Evolutionary conservation across 805 yeast species (phyloP).

Genomic region (Clavispora phyllophila): DNA sequence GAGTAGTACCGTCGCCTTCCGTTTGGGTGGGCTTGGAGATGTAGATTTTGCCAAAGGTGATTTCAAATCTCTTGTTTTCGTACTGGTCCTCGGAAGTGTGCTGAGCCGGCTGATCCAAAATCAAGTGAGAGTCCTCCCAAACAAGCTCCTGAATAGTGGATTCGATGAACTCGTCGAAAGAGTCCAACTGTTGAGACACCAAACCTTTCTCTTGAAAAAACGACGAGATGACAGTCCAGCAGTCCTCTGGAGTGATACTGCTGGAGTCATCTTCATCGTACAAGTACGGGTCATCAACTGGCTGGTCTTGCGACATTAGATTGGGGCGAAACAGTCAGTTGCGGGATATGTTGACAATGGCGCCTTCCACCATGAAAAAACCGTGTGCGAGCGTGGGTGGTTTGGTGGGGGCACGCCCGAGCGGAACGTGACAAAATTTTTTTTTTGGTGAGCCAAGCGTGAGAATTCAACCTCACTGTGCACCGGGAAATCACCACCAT

Average conservation of each 20-base stretch:
- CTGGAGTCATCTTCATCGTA: constrained; percentile 54
- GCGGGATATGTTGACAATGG: constrained; percentile 1
- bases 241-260: constrained; percentile 89
- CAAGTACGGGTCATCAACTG: constrained; percentile 58
- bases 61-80: constrained; percentile 87
- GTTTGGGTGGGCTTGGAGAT: constrained; percentile 97
- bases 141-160: constrained; percentile 95
- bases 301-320: constrained; percentile 16
- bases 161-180: constrained; percentile 96
- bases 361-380: constrained; percentile 1
- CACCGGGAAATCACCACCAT: background rate
- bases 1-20: constrained; percentile 99
- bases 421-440: constrained; percentile 10
- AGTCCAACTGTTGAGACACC: constrained; percentile 96
- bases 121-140: constrained; percentile 89
- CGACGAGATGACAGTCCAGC: constrained; percentile 97
- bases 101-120: constrained; percentile 97
- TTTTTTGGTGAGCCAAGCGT: background rate
- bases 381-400: constrained; percentile 2
- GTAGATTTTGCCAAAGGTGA: constrained; percentile 95
- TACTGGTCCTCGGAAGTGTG: constrained; percentile 89
- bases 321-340: background rate
- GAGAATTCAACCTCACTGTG: background rate
- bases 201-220: constrained; percentile 95
- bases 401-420: constrained; percentile 6